Evolutionary conservation across 108 stramenopile genomes (phyloP).

Genomic region (Pseudonitzschia pungens): DNA sequence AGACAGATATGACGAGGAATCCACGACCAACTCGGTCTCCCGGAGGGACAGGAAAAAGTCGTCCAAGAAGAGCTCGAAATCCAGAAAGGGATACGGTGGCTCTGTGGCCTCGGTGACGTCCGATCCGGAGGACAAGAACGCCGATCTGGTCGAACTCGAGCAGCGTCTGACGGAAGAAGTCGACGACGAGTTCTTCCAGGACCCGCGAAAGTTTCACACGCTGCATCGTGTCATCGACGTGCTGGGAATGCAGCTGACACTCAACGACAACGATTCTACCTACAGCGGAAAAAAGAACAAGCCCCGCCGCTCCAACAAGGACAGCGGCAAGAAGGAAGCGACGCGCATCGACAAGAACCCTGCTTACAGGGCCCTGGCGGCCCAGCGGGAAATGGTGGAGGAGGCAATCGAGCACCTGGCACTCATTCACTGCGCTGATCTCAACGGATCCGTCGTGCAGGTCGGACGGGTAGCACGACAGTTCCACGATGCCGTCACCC

Average conservation of each 20-base stretch:
- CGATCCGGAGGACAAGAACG: constrained; percentile 20
- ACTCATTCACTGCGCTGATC: constrained; percentile 74
- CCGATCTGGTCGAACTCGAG: constrained; percentile 49
- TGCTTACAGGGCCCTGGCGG: constrained; percentile 50
- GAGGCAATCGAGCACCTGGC: constrained; percentile 86
- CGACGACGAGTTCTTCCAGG: constrained; percentile 81
- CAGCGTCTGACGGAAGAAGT: constrained; percentile 49
- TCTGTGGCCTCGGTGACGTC: too few species aligned
- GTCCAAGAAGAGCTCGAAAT: too few species aligned
- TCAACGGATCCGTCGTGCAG: constrained; percentile 77
- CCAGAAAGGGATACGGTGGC: too few species aligned
- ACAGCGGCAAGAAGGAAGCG: constrained; percentile 5
- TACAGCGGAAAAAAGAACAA: neutral
- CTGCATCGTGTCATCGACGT: constrained; percentile 83
- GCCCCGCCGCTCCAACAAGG: neutral
- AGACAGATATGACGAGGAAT: too few species aligned
- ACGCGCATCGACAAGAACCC: constrained; percentile 41
- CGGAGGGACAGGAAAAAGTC: too few species aligned
- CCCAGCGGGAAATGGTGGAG: constrained; percentile 68
- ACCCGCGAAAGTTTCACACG: constrained; percentile 68
- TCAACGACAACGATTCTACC: constrained; percentile 30
- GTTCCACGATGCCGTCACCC: constrained; percentile 69
- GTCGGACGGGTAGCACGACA: constrained; percentile 80
- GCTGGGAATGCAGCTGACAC: constrained; percentile 58
- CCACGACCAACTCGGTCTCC: too few species aligned